Base-by-base conservation (phyloP, 495 filamentous ascomycete species). In the Aspergillus sparsus region DNA sequence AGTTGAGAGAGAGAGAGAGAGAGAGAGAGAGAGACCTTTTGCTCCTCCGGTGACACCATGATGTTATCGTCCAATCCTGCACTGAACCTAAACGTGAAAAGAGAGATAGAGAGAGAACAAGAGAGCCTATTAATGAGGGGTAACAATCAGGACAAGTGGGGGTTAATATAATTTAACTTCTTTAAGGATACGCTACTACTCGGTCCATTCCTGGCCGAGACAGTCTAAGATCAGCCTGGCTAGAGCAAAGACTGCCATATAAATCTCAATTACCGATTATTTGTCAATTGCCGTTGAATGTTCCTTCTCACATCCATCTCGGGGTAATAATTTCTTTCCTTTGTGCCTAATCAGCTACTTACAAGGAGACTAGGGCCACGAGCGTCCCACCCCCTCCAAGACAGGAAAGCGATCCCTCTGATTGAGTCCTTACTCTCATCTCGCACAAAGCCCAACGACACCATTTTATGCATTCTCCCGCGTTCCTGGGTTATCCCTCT, bases 11-110 rank as follows among this genome's bases (percentile, higher is more conserved):
- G 21, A 35, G 16, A 11, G 5, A 58, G n/a, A n/a, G n/a, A n/a
- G 13, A 35, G 7, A 55, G 53, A 32, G 16, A 12, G 21, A 35
- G 16, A 11, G 5, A 58, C 56, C 12, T 42, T 51, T 37, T 58
- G 56, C 18, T 58, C 56, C 9, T 58, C 36, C 21, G 46, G 16
- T 1, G 46, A 51, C n/a, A 58, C 47, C 16, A 33, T 51, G 35
- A 12, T 50, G 10, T 13, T 45, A 12, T 53, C 8, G 1, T 27
- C 21, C 21, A 27, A 27, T 27, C 3, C 21, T 3, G 21, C 3
- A 3, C 21, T 3, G 3, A 27, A 27, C 21, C 21, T 27, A 27
- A 27, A 1, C 21, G 21, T 3, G 1, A 27, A 27, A 27, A 27
- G n/a, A n/a, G n/a, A n/a, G n/a, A n/a, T n/a, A n/a, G n/a, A 27